phyloP scores from a whole-genome alignment of 2,329 filamentous ascomycete genomes.

The Cladophialophora bantiana region DNA sequence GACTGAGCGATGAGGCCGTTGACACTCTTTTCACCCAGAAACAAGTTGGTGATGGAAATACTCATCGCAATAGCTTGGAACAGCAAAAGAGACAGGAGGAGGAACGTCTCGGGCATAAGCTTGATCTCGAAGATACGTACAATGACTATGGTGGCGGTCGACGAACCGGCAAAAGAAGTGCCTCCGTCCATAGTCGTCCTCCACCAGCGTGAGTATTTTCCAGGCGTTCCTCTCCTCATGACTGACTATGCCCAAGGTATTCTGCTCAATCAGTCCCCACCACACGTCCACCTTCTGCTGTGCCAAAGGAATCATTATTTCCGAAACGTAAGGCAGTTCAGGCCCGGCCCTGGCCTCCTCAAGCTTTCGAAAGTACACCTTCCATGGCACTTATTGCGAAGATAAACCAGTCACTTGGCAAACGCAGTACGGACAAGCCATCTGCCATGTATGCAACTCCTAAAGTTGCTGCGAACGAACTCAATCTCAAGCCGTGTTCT shows the following conservation, averaged over 20 bases:
- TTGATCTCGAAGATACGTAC: slow-evolving; percentile 27
- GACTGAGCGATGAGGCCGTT: slow-evolving; percentile 14
- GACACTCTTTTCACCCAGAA: not conserved
- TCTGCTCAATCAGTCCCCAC: not conserved
- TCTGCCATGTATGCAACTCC: not conserved
- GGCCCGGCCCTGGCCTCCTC: slow-evolving; percentile 26
- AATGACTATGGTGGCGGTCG: slow-evolving; percentile 11
- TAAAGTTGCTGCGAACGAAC: not conserved
- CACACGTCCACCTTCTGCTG: not conserved
- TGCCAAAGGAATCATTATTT: not conserved
- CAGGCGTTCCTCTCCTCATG: not conserved
- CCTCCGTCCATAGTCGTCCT: not conserved
- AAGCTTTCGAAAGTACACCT: slow-evolving; percentile 19
- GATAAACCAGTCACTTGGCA: not conserved
- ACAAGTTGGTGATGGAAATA: slow-evolving; percentile 41
- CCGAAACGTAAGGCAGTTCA: slow-evolving; percentile 2
- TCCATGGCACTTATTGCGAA: slow-evolving; percentile 2
- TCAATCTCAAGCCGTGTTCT: not conserved
- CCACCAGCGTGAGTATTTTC: not conserved
- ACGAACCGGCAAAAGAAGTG: not conserved
- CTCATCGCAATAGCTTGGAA: slow-evolving; percentile 26
- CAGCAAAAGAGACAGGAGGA: slow-evolving; percentile 17
- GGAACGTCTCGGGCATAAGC: slow-evolving; percentile 8
- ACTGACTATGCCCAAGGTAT: not conserved
- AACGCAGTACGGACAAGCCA: not conserved